Evolutionary conservation across 2,329 filamentous ascomycete genomes (phyloP).

Genomic region (Berkeleyomyces rouxiae): DNA sequence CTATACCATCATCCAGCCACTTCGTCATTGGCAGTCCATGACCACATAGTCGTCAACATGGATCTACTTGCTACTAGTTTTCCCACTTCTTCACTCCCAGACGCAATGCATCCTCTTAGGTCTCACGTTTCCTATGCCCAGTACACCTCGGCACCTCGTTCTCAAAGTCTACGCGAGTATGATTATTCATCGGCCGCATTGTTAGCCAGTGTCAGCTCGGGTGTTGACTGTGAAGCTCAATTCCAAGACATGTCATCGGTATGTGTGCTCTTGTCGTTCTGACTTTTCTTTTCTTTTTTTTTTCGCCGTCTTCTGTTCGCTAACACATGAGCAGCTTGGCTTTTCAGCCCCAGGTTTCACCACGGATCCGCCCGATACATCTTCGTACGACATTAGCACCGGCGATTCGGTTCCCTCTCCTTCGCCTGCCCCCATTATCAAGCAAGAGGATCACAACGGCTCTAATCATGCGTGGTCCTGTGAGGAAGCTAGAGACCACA

Average conservation of each 20-base stretch:
- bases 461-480: constrained; percentile 3
- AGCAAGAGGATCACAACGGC: constrained; percentile 6
- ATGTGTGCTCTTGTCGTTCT: neutral
- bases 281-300: neutral
- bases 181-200: neutral
- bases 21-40: neutral
- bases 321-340: neutral
- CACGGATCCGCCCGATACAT: neutral
- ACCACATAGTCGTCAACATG: neutral
- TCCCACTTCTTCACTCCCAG: neutral
- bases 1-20: neutral
- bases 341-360: neutral
- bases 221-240: neutral
- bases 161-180: neutral
- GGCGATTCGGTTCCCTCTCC: neutral
- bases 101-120: neutral
- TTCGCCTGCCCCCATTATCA: constrained; percentile 6
- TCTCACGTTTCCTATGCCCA: neutral
- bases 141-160: neutral
- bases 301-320: neutral
- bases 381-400: neutral
- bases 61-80: neutral
- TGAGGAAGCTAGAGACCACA: constrained; percentile 20
- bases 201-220: neutral
- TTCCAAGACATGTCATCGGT: neutral